phyloP scores from a whole-genome alignment of 345 rosid species.

The Moringa oleifera region DNA sequence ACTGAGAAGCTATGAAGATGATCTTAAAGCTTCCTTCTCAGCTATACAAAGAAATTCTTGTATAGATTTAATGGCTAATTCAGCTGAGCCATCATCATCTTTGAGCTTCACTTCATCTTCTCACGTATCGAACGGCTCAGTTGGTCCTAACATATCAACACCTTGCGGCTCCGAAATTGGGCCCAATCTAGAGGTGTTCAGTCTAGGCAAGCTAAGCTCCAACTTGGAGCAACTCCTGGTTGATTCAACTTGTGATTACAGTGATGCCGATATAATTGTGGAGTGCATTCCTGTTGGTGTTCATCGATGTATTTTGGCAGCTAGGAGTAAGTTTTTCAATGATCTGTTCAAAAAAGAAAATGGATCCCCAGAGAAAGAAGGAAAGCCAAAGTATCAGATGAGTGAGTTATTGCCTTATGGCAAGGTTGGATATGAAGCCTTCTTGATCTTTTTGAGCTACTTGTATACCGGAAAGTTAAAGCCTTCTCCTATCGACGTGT shows the following conservation, averaged over 20 bases:
- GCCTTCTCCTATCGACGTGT: conserved; percentile 66
- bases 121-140: conserved; percentile 40
- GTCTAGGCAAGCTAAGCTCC: conserved; percentile 73
- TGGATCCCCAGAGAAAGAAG: conserved; percentile 39
- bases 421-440: conserved; percentile 69
- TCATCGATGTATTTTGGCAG: conserved; percentile 79
- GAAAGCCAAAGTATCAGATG: conserved; percentile 52
- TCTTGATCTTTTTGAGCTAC: conserved; percentile 61
- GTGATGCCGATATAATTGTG: conserved; percentile 72
- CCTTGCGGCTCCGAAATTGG: conserved; percentile 28
- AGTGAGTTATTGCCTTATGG: conserved; percentile 60
- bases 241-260: conserved; percentile 48
- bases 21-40: conserved; percentile 9
- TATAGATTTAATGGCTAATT: conserved; percentile 43
- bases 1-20: background rate
- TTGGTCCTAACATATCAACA: conserved; percentile 30
- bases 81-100: conserved; percentile 71
- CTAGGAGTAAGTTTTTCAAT: conserved; percentile 75
- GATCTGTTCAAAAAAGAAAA: conserved; percentile 52
- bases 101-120: conserved; percentile 73
- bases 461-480: conserved; percentile 76
- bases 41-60: background rate
- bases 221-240: conserved; percentile 67
- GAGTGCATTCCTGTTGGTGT: conserved; percentile 56
- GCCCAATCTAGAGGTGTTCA: conserved; percentile 49